Evolutionary conservation across 2,329 filamentous ascomycete genomes (phyloP), one percentile per base, ranked within the genome.

Genomic region (Davidsoniella australis): DNA sequence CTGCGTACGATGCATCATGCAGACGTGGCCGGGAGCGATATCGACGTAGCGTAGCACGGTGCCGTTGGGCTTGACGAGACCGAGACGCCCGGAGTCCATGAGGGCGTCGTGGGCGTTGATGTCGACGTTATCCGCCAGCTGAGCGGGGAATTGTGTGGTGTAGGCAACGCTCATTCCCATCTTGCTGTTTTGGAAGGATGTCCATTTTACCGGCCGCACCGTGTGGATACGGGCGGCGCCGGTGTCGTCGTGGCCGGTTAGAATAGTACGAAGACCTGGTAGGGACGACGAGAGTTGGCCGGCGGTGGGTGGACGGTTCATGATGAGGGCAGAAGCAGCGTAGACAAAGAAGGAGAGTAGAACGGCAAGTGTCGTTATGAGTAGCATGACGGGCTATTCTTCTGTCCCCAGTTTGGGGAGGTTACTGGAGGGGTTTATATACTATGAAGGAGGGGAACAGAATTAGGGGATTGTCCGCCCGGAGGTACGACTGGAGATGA

Each of bases 1-100:
- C 55, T 70, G 64, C 0, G 72, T 75, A 10, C 72, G 66, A 54
- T 76, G 73, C 64, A 74, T 70, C 16, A 47, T 58, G 56, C 50
- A 56, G 45, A 49, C 63, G 4, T 67, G 57, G 0, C 63, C 62
- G 1, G 68, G 62, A 0, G 62, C 67, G 38, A 73, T 68, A 52
- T 74, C 71, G 6, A 73, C 68, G 40, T 69, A 63, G 2, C 69
- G 65, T 5, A 67, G 62, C 1, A 72, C 64, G 0, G 64, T 68
- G 33, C 70, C 70, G 36, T 56, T 58, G 1, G 58, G 57, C 8
- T 62, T 56, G 3, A 45, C 57, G 51, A 63, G 54, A 0, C 61
- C 61, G 2, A 52, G 38, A 8, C 24, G 26, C 18, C 47, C 69
- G 3, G 58, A 55, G 5, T 57, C 51, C 3, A 62, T 52, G 38